Base-by-base conservation (phyloP, 1,284 basidiomycete species). In the Dichomitus squalens region DNA sequence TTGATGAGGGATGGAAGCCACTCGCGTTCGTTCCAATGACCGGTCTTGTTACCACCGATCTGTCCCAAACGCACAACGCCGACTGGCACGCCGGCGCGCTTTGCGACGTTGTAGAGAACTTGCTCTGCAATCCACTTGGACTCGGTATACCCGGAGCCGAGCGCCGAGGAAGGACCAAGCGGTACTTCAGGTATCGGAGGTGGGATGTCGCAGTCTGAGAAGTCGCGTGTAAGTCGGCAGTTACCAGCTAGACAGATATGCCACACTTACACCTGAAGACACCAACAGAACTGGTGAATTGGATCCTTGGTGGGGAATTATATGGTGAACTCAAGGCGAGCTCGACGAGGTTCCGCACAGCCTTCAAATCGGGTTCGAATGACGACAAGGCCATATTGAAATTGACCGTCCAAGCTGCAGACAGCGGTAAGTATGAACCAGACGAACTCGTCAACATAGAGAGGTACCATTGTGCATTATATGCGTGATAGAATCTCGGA, bases 1-100 rank as follows among this genome's bases (percentile, higher is more conserved):
- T 74, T 71, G 34, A 80, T 68, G 2, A 81, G 67, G 39, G 72
- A 68, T 1, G 79, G 79, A 8, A 80, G 65, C 79, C 79, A 81
- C 52, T 82, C 79, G 14, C 65, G 69, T 38, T 69, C 64, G 43
- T 73, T 75, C 80, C 81, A 81, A 14, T 68, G 69, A 2, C 80
- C 80, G 50, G 70, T 74, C n/a, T 56, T 54, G 8, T 65, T 59
- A 2, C 79, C 77, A 27, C 71, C 70, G 20, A 82, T 65, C 60
- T 81, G 79, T 2, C 79, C 79, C 31, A 81, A 70, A 14, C 79
- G 73, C 12, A 79, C 69, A 6, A 76, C 66, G 21, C 72, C 60
- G 0, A 73, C 63, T 7, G 60, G 63, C 31, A 79, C 56, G 1
- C 60, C 61, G 2, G 58, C 67, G 47, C 52, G 62, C 57, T 52